Evolutionary conservation across 2,329 filamentous ascomycete genomes (phyloP), one percentile per base, ranked within the genome.

Genomic region (Pseudogymnoascus sp.): DNA sequence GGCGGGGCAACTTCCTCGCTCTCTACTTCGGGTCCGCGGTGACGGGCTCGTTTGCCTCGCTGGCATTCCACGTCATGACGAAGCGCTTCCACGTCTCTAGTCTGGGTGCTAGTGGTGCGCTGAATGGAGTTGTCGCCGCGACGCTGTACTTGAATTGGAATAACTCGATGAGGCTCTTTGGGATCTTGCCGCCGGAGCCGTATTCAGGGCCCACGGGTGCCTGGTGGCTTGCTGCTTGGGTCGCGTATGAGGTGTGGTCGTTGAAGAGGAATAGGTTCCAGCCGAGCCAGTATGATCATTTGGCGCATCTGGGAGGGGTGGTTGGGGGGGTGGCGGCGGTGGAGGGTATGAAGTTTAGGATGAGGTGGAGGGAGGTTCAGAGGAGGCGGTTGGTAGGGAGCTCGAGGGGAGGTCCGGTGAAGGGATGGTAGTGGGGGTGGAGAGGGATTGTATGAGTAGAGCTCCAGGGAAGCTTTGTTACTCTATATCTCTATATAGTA

Each of bases 1-100:
- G 87, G 10, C 81, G 89, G 10, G 87, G 83, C 13, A 80, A 83
- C 63, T 91, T 92, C 75, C 76, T 92, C 19, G 82, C 86, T n/a
- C 76, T 90, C 34, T 90, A 88, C 74, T 67, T 89, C 34, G 77
- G 80, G 6, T 80, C 81, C 6, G 88, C 87, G 62, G 78, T 80
- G 1, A 48, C 85, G 1, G 85, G 83, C 7, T 85, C 84, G 65
- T 80, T 87, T 66, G 77, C 79, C n/a, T 85, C 83, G 51, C 77
- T 92, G 65, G 62, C 71, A 5, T 74, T 69, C 63, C 75, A 75
- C 64, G 79, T 81, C 11, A 41, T 78, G 2, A 67, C 70, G 2
- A 72, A 73, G 45, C 71, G 74, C 60, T 79, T 79, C 69, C 68
- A 74, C 13, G 71, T 75, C 0, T 78, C 85, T 39, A 83, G 83